Conservation (phyloP, 306 rosid species). For the Cyclanthera cordifolia region DNA sequence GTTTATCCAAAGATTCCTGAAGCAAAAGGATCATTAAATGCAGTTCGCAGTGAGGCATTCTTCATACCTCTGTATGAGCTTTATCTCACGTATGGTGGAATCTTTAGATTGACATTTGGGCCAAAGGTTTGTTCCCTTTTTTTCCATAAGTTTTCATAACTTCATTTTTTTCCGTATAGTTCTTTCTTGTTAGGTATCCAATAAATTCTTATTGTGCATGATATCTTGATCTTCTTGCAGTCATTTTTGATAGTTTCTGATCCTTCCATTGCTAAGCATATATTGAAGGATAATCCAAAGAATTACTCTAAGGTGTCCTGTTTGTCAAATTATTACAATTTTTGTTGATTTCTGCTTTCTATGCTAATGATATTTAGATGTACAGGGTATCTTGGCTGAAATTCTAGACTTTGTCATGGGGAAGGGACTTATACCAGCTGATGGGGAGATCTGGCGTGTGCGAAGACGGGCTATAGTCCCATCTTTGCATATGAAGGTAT, state of each 20-base stretch:
- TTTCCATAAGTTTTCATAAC: too few species aligned
- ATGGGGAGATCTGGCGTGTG: constrained; percentile 89
- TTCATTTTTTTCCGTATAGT: too few species aligned
- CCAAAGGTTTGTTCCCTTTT: constrained; percentile 64
- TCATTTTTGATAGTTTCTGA: constrained; percentile 86
- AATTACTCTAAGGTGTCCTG: constrained; percentile 77
- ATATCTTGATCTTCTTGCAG: constrained; percentile 35
- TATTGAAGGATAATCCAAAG: constrained; percentile 79
- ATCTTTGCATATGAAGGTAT: constrained; percentile 78
- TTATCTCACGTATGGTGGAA: constrained; percentile 79
- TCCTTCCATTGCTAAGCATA: constrained; percentile 83
- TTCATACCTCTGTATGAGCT: constrained; percentile 83
- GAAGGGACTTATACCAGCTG: constrained; percentile 96
- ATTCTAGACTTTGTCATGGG: constrained; percentile 96
- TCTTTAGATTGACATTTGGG: constrained; percentile 80
- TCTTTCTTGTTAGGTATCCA: background rate
- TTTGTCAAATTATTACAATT: constrained; percentile 5
- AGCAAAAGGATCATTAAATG: constrained; percentile 64
- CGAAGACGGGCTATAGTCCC: constrained; percentile 89
- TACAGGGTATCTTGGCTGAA: constrained; percentile 97
- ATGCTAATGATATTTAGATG: constrained; percentile 12
- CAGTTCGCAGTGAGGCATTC: constrained; percentile 70
- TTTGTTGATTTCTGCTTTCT: background rate
- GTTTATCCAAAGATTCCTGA: constrained; percentile 54
- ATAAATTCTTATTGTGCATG: background rate